These are phyloP conservation scores for Aspergillus quadrilineatus DNA, from an alignment of 2,329 filamentous ascomycete genomes.

Conservation along the genomic window DNA sequence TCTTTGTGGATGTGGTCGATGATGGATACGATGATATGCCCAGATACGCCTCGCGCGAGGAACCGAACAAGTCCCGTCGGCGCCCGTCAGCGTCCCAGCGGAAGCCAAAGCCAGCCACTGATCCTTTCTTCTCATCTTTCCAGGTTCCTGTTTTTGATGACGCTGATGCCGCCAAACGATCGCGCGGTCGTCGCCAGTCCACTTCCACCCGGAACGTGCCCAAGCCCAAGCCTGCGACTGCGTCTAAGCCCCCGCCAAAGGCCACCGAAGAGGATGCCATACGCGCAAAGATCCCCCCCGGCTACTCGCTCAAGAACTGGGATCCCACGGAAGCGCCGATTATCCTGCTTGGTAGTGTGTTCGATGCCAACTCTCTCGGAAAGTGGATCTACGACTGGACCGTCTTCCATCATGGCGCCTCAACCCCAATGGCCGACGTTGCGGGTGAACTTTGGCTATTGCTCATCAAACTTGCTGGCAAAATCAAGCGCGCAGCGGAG, in stretches of 20 bases:
- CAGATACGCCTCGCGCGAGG: slow-evolving; percentile 47
- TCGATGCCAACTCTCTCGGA: slow-evolving; percentile 93
- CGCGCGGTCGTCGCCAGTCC: slow-evolving; percentile 55
- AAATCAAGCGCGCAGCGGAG: slow-evolving; percentile 88
- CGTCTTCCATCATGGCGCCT: slow-evolving; percentile 79
- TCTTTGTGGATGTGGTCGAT: slow-evolving; percentile 58
- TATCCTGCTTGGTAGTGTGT: slow-evolving; percentile 89
- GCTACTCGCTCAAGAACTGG: slow-evolving; percentile 98
- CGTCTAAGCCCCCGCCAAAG: slow-evolving; percentile 43
- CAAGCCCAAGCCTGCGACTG: slow-evolving; percentile 40
- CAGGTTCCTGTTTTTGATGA: slow-evolving; percentile 60
- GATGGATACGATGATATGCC: slow-evolving; percentile 54
- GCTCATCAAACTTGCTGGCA: slow-evolving; percentile 88
- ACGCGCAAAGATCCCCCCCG: slow-evolving; percentile 70
- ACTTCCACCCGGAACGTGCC: slow-evolving; percentile 49
- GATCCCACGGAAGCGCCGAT: slow-evolving; percentile 93
- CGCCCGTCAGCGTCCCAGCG: slow-evolving; percentile 37
- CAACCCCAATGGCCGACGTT: slow-evolving; percentile 81
- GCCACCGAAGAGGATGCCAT: slow-evolving; percentile 66
- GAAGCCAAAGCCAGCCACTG: slow-evolving; percentile 47
- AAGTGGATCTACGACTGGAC: slow-evolving; percentile 99
- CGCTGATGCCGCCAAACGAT: slow-evolving; percentile 47
- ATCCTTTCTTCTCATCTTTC: slow-evolving; percentile 49
- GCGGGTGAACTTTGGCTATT: slow-evolving; percentile 94
- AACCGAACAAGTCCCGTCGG: slow-evolving; percentile 34